Percentiles rank a stretch among this genome's conserved stretches.
These are phyloP conservation scores for Nakazawaea ambrosiae DNA, from an alignment of 805 yeast genomes.

Conservation along the genomic window DNA sequence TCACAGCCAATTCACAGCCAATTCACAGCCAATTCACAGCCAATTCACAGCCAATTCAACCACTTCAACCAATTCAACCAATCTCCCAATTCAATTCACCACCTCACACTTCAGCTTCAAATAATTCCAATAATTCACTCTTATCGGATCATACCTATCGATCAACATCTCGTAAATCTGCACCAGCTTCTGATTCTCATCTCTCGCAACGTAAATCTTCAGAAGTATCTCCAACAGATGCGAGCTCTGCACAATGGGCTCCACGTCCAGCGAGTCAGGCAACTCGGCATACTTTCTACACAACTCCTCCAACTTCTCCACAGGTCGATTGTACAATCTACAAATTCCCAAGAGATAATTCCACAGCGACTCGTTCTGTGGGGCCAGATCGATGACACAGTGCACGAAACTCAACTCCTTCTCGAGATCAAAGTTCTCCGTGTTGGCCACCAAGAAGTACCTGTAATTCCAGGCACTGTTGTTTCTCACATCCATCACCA, in stretches of 20 bases:
- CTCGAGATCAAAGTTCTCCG: constrained; percentile 17
- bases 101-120: too few relatives aligned
- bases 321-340: constrained; percentile 17
- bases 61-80: too few relatives aligned
- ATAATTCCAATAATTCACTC: constrained; percentile 25
- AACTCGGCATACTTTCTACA: constrained; percentile 33
- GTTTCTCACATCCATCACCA: constrained; percentile 67
- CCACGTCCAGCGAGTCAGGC: constrained; percentile 14
- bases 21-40: too few relatives aligned
- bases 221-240: constrained; percentile 63
- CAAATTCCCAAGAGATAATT: constrained; percentile 65
- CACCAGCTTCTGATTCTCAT: constrained; percentile 27
- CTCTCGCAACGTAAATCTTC: constrained; percentile 31
- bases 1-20: too few relatives aligned
- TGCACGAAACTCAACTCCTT: constrained; percentile 50
- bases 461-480: constrained; percentile 94
- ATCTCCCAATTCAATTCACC: too few relatives aligned
- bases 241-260: constrained; percentile 33
- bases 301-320: constrained; percentile 36
- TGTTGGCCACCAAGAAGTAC: constrained; percentile 42
- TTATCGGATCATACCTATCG: constrained; percentile 22
- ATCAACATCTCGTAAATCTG: constrained; percentile 46
- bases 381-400: constrained; percentile 46
- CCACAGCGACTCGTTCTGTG: constrained; percentile 86
- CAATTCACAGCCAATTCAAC: too few relatives aligned